These are phyloP conservation scores for Epichloe hybrida DNA, from an alignment of 2,329 filamentous ascomycete species.

Conservation along the genomic window DNA sequence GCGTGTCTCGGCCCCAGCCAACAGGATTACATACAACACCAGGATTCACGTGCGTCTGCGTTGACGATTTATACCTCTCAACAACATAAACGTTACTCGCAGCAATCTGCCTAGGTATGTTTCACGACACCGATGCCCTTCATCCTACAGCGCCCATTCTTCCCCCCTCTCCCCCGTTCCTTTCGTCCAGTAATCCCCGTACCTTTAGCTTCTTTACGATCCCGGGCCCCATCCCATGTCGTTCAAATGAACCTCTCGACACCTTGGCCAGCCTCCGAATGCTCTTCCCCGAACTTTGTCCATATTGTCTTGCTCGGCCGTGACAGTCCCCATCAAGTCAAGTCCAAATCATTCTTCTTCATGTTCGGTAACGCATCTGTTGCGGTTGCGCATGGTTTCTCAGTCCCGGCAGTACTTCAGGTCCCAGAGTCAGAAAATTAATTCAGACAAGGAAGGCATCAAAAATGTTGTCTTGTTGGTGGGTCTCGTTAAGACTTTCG, in stretches of 20 bases:
- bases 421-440: too few species aligned
- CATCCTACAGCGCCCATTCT: neutral
- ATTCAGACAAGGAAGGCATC: neutral
- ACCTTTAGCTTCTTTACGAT: neutral
- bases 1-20: neutral
- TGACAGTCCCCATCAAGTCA: neutral
- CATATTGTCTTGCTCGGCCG: neutral
- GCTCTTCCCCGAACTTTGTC: neutral
- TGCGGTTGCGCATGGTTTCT: too few species aligned
- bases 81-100: conserved; percentile 6
- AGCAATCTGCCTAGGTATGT: conserved; percentile 10
- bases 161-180: neutral
- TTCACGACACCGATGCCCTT: conserved; percentile 1
- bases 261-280: neutral
- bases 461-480: neutral
- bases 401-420: neutral
- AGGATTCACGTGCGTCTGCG: neutral
- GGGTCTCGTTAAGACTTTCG: neutral
- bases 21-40: neutral
- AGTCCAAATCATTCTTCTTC: neutral
- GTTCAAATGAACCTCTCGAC: neutral
- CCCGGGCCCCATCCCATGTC: neutral
- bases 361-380: neutral
- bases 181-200: neutral
- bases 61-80: neutral